These are phyloP conservation scores for Coniochaeta sp. DNA, from an alignment of 2,329 filamentous ascomycete species.

Conservation along the genomic window DNA sequence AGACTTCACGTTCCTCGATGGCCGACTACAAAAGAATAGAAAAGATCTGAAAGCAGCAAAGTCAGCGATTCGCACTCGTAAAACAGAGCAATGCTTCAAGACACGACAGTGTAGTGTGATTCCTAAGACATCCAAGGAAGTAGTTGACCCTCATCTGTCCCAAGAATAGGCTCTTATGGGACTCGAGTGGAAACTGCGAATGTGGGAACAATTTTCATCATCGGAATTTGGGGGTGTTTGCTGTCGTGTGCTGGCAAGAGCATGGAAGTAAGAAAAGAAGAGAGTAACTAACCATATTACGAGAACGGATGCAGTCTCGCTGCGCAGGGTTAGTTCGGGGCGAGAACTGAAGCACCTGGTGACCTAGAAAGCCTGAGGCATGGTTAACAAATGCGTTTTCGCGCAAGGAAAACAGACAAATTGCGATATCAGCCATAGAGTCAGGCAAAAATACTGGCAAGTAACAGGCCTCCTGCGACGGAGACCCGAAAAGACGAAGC, in stretches of 20 bases:
- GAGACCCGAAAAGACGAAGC: slow-evolving; percentile 56
- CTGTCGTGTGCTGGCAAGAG: slow-evolving; percentile 1
- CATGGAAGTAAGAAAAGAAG: no score
- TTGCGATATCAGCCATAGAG: not conserved
- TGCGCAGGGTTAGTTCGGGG: not conserved
- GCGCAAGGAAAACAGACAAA: not conserved
- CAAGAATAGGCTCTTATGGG: slow-evolving; percentile 56
- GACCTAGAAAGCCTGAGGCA: not conserved
- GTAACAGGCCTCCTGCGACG: slow-evolving; percentile 64
- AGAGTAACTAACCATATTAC: slow-evolving; percentile 18
- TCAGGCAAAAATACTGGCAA: slow-evolving; percentile 86
- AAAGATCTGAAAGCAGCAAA: slow-evolving; percentile 6
- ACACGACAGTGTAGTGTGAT: not conserved
- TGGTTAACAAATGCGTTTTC: not conserved
- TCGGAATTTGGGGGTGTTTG: slow-evolving; percentile 24
- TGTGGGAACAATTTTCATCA: slow-evolving; percentile 71
- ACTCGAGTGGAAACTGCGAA: slow-evolving; percentile 89
- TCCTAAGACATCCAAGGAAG: slow-evolving; percentile 74
- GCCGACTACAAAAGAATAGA: not conserved
- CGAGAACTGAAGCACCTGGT: not conserved
- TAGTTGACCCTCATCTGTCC: slow-evolving; percentile 58
- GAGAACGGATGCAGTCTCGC: not conserved
- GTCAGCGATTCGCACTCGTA: slow-evolving; percentile 1
- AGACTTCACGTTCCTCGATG: no score
- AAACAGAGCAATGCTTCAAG: not conserved